phyloP scores from a whole-genome alignment of 345 rosid genomes.

The Chamaenerion angustifolium region DNA sequence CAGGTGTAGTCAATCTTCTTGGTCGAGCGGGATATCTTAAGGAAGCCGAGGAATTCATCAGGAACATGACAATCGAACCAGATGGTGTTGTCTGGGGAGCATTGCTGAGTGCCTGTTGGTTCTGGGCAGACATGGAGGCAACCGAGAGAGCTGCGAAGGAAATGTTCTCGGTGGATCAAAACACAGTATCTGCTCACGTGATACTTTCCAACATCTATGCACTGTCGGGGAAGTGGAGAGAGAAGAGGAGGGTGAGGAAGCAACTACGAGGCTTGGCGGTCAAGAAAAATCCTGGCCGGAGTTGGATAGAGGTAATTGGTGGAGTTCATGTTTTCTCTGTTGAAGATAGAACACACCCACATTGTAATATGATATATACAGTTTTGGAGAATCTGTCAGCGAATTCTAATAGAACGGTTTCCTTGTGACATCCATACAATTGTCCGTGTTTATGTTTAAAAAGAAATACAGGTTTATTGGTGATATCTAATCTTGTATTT shows the following conservation, averaged over 20 bases:
- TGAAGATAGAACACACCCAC: constrained; percentile 23
- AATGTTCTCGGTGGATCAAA: constrained; percentile 22
- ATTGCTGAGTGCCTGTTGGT: constrained; percentile 41
- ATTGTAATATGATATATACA: constrained; percentile 20
- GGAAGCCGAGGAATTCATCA: constrained; percentile 45
- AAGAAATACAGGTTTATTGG: no score
- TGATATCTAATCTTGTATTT: no score
- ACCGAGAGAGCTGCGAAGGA: constrained; percentile 40
- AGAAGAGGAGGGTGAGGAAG: constrained; percentile 37
- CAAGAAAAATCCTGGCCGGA: constrained; percentile 43
- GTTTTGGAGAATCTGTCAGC: constrained; percentile 26
- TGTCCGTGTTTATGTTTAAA: no score
- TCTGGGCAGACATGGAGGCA: constrained; percentile 34
- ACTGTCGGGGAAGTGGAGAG: constrained; percentile 33
- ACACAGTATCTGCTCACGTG: constrained; percentile 25
- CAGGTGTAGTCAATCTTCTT: constrained; percentile 44
- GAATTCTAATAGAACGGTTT: constrained; percentile 10
- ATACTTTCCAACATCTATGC: constrained; percentile 42
- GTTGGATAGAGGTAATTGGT: constrained; percentile 40
- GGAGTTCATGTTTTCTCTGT: constrained; percentile 24
- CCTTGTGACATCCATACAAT: no score
- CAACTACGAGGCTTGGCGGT: constrained; percentile 23
- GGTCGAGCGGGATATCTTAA: constrained; percentile 32
- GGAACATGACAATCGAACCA: constrained; percentile 38
- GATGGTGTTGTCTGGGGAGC: constrained; percentile 49